phyloP scores from a whole-genome alignment of 169 alveolate genomes.

The Eimeria tenella region DNA sequence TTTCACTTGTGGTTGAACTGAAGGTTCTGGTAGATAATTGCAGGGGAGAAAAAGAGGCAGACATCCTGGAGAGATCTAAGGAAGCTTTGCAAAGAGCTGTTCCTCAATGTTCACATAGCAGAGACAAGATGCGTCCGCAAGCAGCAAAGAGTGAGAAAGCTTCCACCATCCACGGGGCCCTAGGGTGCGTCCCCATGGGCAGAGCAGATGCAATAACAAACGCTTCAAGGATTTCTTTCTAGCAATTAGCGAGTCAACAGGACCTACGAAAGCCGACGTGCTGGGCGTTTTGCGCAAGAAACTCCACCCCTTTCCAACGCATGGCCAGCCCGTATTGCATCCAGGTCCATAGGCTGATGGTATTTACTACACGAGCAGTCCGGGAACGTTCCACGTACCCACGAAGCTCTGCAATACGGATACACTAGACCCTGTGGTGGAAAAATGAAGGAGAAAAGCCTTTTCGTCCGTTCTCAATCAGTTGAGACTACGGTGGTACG shows the following conservation, averaged over 20 bases:
- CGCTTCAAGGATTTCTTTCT: not conserved
- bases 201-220: not conserved
- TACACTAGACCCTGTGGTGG: no score
- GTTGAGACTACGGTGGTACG: no score
- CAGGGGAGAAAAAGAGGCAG: not conserved
- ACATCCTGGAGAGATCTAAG: not conserved
- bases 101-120: slow-evolving; percentile 2
- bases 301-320: not conserved
- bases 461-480: no score
- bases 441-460: no score
- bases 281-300: not conserved
- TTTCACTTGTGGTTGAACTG: slow-evolving; percentile 21
- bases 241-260: not conserved
- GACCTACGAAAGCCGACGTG: not conserved
- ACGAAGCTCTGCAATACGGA: no score
- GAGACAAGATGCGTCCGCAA: not conserved
- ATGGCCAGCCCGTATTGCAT: not conserved
- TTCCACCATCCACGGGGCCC: not conserved
- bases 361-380: not conserved
- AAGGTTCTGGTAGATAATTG: not conserved
- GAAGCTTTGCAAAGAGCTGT: slow-evolving; percentile 10
- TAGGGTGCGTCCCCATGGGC: not conserved
- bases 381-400: not conserved
- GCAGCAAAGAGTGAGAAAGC: slow-evolving; percentile 26
- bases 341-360: not conserved